A percentile compares a stretch with the other conserved stretches of the same genome.
phyloP scores from a whole-genome alignment of 345 rosid species.

The Aquilaria malaccensis region DNA sequence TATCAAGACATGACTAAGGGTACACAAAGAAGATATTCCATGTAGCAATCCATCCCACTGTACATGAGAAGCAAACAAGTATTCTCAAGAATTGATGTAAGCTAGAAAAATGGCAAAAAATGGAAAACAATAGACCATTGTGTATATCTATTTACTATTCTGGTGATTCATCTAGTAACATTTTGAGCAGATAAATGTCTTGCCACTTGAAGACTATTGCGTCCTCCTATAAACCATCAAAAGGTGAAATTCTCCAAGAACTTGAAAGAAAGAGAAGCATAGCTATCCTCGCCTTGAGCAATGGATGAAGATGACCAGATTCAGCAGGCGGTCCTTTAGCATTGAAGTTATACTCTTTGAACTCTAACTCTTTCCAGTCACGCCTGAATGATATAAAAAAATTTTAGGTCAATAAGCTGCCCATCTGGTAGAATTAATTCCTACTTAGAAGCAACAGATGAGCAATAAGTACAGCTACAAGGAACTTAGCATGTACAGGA shows the following conservation, averaged over 20 bases:
- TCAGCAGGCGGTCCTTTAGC: slow-evolving; percentile 87
- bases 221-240: background rate
- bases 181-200: background rate
- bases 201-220: background rate
- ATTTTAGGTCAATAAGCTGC: slow-evolving; percentile 7
- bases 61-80: too few relatives aligned
- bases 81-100: too few relatives aligned
- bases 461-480: too few relatives aligned
- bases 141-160: too few relatives aligned
- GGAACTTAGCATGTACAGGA: too few relatives aligned
- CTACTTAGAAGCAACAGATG: too few relatives aligned
- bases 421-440: background rate
- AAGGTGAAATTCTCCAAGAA: slow-evolving; percentile 1
- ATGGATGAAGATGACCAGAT: slow-evolving; percentile 91
- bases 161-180: background rate
- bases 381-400: slow-evolving; percentile 41
- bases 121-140: too few relatives aligned
- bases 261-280: slow-evolving; percentile 3
- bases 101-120: too few relatives aligned
- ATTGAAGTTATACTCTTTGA: slow-evolving; percentile 85
- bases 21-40: too few relatives aligned
- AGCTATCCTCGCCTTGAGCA: slow-evolving; percentile 60
- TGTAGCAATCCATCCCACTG: too few relatives aligned
- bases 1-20: background rate
- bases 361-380: slow-evolving; percentile 79